A percentile compares a stretch with the other conserved stretches of the same genome.
These are phyloP conservation scores for Apostasia shenzhenica DNA, from an alignment of 106 monocot species.

Conservation along the genomic window DNA sequence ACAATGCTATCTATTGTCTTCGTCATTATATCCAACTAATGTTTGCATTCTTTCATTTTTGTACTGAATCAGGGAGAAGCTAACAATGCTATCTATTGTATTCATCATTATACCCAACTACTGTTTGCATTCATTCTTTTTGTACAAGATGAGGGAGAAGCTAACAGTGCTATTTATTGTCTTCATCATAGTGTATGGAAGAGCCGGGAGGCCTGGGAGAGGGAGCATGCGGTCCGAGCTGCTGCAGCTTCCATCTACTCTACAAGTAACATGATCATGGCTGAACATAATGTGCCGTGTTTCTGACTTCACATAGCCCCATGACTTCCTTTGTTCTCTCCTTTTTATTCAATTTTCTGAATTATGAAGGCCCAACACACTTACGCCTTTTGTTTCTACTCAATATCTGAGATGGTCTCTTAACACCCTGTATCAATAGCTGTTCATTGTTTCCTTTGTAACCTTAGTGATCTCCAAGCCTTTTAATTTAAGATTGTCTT, in stretches of 20 bases:
- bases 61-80: too few relatives aligned
- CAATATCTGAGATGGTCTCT: too few relatives aligned
- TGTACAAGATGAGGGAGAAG: neutral
- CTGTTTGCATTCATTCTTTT: neutral
- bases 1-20: too few relatives aligned
- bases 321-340: neutral
- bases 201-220: conserved; percentile 31
- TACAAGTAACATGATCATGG: conserved; percentile 60
- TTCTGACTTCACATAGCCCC: conserved; percentile 13
- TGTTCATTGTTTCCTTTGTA: too few relatives aligned
- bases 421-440: too few relatives aligned
- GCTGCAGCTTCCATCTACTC: conserved; percentile 90
- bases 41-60: too few relatives aligned
- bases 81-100: too few relatives aligned
- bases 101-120: too few relatives aligned
- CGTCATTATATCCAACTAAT: too few relatives aligned
- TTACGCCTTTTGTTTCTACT: too few relatives aligned
- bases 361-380: neutral
- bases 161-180: neutral
- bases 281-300: conserved; percentile 42
- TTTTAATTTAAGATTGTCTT: too few relatives aligned
- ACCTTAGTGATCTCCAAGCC: too few relatives aligned
- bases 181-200: conserved; percentile 25
- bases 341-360: neutral
- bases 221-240: conserved; percentile 50